These are phyloP conservation scores for Sporodiniella umbellata DNA, from an alignment of 371 early-diverging fungal genomes.

Conservation along the genomic window DNA sequence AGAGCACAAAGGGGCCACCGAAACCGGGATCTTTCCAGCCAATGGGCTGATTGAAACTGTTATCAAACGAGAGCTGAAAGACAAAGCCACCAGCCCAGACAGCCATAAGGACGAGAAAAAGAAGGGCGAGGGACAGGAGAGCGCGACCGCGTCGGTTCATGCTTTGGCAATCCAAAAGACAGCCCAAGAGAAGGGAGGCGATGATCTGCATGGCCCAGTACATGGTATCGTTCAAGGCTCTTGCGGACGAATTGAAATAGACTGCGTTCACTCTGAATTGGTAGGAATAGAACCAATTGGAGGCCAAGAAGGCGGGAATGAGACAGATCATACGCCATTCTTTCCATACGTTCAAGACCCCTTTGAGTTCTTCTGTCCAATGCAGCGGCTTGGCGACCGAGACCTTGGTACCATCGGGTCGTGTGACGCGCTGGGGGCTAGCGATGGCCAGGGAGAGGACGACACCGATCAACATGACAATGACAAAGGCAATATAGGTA, in stretches of 20 bases:
- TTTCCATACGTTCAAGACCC: constrained; percentile 58
- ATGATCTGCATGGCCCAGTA: constrained; percentile 75
- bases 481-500: constrained; percentile 67
- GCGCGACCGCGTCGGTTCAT: constrained; percentile 54
- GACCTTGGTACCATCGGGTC: constrained; percentile 62
- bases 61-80: constrained; percentile 52
- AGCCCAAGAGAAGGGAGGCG: constrained; percentile 52
- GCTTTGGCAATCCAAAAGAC: constrained; percentile 48
- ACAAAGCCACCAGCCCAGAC: constrained; percentile 64
- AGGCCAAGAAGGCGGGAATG: constrained; percentile 67
- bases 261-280: constrained; percentile 48
- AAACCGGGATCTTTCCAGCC: constrained; percentile 27
- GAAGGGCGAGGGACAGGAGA: constrained; percentile 40
- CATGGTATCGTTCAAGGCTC: constrained; percentile 63
- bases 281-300: constrained; percentile 78
- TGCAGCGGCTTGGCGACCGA: constrained; percentile 45
- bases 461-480: constrained; percentile 62
- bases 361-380: constrained; percentile 55
- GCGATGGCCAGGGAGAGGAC: constrained; percentile 49
- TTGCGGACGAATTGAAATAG: constrained; percentile 58
- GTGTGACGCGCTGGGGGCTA: constrained; percentile 57
- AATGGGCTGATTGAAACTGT: constrained; percentile 22
- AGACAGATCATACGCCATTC: constrained; percentile 62
- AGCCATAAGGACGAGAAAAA: constrained; percentile 47
- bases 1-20: constrained; percentile 63